Evolutionary conservation across 2,329 filamentous ascomycete genomes (phyloP), one percentile per base, ranked within the genome.

Genomic region (Cladosporium sp.): DNA sequence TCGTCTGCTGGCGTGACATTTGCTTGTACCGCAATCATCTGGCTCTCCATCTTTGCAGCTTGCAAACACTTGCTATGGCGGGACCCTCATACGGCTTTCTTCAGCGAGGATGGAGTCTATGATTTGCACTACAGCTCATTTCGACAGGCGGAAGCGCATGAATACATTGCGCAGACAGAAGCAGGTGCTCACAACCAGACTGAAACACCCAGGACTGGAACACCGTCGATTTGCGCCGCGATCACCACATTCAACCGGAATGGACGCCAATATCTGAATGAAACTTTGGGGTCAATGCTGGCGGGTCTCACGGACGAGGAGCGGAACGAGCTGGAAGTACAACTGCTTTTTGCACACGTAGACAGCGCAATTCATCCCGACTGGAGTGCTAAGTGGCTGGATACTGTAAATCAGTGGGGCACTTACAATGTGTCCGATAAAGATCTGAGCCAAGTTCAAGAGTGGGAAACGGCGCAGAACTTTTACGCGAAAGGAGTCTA

Each of bases 81-180:
- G 14, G 66, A 67, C 32, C 67, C 66, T 5, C 66, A 69, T 21
- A 59, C 67, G 11, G 66, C 63, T 14, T 68, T 70, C 56, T 70
- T 67, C 54, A 61, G 57, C 39, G 65, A 65, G 51, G 66, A 68
- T 18, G 48, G 58, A 14, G 68, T 65, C 14, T 69, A 65, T 51
- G 65, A 69, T 54, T 39, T 68, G 30, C 63, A 57, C 23, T 66
- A 70, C 60, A 65, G 59, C 26, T 28, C 30, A 13, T 13, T 58
- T 14, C 61, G 66, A 8, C 61, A 56, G 39, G 61, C 21, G 13
- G 57, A 68, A 56, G 56, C 67, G 25, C 39, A 48, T 6, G 49
- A 39, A 26, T 66, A 34, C 30, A 65, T 65, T 21, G 56, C 49
- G n/a, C 39, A 46, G n/a, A n/a, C 39, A 8, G 39, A 46, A 1